Conservation (phyloP, 2,329 filamentous ascomycete species). For the Aspergillus tanneri region DNA sequence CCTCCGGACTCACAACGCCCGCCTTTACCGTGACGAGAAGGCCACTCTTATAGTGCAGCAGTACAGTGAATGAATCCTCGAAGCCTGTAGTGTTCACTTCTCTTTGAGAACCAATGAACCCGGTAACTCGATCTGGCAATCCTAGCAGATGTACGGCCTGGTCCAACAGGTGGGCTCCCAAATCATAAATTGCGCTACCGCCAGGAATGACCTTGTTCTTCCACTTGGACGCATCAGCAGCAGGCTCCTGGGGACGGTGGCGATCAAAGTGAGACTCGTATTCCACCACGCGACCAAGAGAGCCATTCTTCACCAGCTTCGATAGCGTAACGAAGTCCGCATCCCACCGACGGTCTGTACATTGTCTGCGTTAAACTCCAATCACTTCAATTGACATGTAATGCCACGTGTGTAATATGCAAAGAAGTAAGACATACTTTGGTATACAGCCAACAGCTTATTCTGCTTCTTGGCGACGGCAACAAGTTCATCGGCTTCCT, state of each 20-base stretch:
- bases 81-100: constrained; percentile 53
- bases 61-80: constrained; percentile 57
- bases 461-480: constrained; percentile 53
- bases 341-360: constrained; percentile 67
- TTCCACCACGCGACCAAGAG: constrained; percentile 70
- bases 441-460: constrained; percentile 65
- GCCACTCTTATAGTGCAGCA: constrained; percentile 65
- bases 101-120: constrained; percentile 66
- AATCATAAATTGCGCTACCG: constrained; percentile 68
- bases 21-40: constrained; percentile 69
- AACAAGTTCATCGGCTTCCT: constrained; percentile 65
- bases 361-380: too few species aligned
- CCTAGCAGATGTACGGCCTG: constrained; percentile 72
- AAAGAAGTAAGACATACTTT: constrained; percentile 48
- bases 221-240: constrained; percentile 54
- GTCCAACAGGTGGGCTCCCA: constrained; percentile 74
- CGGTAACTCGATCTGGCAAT: constrained; percentile 65
- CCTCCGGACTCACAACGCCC: constrained; percentile 66
- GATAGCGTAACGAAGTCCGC: constrained; percentile 71
- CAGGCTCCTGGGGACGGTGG: constrained; percentile 60
- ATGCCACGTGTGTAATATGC: background rate
- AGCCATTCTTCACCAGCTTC: constrained; percentile 59
- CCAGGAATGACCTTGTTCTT: constrained; percentile 66
- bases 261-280: constrained; percentile 81
- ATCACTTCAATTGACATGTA: background rate